A percentile compares a stretch with the other conserved stretches of the same genome.
phyloP scores from a whole-genome alignment of 176 grass and related monocot genomes.

The Puya raimondii region DNA sequence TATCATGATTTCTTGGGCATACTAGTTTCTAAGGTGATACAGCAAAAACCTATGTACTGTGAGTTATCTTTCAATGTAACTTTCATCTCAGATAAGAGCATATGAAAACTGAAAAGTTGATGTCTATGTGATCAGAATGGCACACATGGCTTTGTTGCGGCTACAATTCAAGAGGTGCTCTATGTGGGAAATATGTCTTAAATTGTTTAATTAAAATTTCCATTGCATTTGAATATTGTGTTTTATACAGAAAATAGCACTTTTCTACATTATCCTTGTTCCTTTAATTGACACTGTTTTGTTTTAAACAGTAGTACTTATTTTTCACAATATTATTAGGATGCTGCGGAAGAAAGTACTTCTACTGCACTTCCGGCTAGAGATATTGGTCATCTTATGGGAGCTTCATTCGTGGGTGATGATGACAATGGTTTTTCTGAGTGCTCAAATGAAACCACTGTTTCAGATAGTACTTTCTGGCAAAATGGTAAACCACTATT shows the following conservation, averaged over 20 bases:
- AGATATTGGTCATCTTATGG: conserved; percentile 19
- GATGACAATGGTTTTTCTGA: conserved; percentile 10
- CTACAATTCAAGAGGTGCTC: no score
- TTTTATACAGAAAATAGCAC: no score
- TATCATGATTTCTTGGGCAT: no score
- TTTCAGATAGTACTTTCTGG: conserved; percentile 15
- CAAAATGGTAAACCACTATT: conserved; percentile 3
- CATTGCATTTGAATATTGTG: no score
- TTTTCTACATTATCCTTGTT: no score
- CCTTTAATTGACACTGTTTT: not conserved
- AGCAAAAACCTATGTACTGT: no score
- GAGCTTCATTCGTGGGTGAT: conserved; percentile 35
- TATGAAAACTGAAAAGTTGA: not conserved
- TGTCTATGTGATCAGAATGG: no score
- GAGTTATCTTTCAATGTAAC: no score
- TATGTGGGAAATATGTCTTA: no score
- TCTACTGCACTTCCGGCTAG: conserved; percentile 21
- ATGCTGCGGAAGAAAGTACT: conserved; percentile 14
- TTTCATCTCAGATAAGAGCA: not conserved
- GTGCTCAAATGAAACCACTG: conserved; percentile 24
- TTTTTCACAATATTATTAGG: conserved; percentile 24
- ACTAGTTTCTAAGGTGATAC: no score
- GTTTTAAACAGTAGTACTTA: not conserved
- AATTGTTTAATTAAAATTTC: no score
- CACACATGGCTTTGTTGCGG: no score